Percentiles rank a stretch among this genome's conserved stretches.
Conservation (phyloP, 257 asterid genomes). For the Forsythia viridissima region DNA sequence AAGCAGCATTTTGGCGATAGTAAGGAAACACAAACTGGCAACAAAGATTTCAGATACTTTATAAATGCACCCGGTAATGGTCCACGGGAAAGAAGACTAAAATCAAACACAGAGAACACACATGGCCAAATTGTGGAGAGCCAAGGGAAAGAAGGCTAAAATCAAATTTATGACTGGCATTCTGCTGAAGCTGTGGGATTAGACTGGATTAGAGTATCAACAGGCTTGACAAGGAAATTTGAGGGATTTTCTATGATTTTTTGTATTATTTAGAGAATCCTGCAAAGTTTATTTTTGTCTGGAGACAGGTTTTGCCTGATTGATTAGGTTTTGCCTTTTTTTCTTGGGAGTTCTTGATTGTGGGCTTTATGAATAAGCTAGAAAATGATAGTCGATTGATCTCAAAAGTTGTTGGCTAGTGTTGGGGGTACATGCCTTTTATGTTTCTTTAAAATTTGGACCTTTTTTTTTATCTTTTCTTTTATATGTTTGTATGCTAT, state of each 20-base stretch:
- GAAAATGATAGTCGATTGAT: background rate
- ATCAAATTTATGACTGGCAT: background rate
- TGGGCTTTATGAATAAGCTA: background rate
- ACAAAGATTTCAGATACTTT: conserved; percentile 9
- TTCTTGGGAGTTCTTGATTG: background rate
- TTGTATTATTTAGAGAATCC: background rate
- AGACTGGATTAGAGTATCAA: background rate
- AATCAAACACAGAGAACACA: background rate
- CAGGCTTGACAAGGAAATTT: background rate
- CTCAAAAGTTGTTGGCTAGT: background rate
- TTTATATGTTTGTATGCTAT: too few species aligned
- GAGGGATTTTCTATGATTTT: background rate
- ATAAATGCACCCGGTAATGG: background rate
- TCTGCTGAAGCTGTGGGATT: background rate
- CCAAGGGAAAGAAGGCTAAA: background rate
- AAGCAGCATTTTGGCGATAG: conserved; percentile 29
- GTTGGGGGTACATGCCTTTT: background rate
- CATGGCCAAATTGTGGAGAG: background rate
- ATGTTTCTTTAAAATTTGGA: too few species aligned
- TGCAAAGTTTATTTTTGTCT: background rate
- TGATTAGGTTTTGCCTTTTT: background rate
- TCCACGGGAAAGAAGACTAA: background rate
- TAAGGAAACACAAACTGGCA: background rate
- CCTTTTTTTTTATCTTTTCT: too few species aligned
- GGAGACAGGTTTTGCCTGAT: background rate